Percentiles rank a stretch among this genome's conserved stretches.
Conservation (phyloP, 352 stramenopile species). For the Globisporangium heterothallicum region DNA sequence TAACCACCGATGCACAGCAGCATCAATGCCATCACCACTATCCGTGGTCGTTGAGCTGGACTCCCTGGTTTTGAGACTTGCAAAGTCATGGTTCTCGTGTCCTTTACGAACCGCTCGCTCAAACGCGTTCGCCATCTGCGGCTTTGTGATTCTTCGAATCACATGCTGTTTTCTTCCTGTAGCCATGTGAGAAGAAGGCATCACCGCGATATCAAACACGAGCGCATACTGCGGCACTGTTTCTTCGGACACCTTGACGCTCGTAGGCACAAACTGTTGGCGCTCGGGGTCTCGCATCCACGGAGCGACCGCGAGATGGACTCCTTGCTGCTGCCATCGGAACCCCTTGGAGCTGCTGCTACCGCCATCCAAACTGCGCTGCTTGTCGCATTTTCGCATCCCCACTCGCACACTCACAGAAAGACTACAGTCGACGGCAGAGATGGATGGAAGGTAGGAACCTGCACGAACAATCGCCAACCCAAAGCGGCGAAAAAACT, state of each 20-base stretch:
- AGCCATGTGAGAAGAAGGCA: too few species aligned
- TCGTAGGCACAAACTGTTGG: slow-evolving; percentile 18
- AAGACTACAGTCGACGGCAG: too few species aligned
- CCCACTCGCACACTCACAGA: background rate
- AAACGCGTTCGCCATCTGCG: slow-evolving; percentile 38
- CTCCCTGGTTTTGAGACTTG: background rate
- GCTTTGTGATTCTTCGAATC: slow-evolving; percentile 34
- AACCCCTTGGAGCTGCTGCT: slow-evolving; percentile 11
- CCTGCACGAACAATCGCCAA: too few species aligned
- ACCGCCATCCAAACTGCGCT: background rate
- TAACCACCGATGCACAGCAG: slow-evolving; percentile 30
- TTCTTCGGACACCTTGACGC: slow-evolving; percentile 32
- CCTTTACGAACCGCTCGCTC: slow-evolving; percentile 22
- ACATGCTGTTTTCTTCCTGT: slow-evolving; percentile 1
- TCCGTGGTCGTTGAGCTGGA: background rate
- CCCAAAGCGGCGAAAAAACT: too few species aligned
- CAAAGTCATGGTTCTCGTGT: slow-evolving; percentile 6
- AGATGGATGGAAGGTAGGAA: too few species aligned
- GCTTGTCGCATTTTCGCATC: slow-evolving; percentile 2
- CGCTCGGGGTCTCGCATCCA: slow-evolving; percentile 9
- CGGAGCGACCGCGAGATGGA: slow-evolving; percentile 21
- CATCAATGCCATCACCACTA: slow-evolving; percentile 8
- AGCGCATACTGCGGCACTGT: slow-evolving; percentile 36
- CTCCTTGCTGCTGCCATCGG: slow-evolving; percentile 16
- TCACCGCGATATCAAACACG: slow-evolving; percentile 21